A percentile compares a stretch with the other conserved stretches of the same genome.
These are phyloP conservation scores for Punica granatum DNA, from an alignment of 345 rosid genomes.

Conservation along the genomic window DNA sequence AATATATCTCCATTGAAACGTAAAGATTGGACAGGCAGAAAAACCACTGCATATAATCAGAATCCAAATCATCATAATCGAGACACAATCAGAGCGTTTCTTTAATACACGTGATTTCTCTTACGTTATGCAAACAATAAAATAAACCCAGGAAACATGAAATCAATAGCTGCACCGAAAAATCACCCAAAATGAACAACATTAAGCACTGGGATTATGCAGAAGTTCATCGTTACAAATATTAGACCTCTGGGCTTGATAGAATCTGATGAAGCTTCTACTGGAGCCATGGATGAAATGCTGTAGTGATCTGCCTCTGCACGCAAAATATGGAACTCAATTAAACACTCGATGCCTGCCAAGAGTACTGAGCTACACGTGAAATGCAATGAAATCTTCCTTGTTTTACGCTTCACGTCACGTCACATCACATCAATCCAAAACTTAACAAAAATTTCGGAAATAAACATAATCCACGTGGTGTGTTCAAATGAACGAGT, in stretches of 20 bases:
- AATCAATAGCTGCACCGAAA: neutral
- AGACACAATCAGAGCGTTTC: neutral
- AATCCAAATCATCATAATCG: neutral
- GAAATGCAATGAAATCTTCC: neutral
- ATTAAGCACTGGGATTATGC: neutral
- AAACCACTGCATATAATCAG: no score
- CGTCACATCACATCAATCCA: neutral
- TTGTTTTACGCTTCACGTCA: neutral
- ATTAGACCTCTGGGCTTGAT: conserved; percentile 69
- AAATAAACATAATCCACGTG: neutral
- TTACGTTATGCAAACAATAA: neutral
- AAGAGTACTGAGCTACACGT: neutral
- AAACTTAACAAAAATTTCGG: neutral
- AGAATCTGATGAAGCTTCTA: conserved; percentile 31
- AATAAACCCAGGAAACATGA: neutral
- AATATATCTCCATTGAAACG: neutral
- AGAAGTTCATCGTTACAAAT: neutral
- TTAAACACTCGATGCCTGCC: neutral
- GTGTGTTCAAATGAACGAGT: neutral
- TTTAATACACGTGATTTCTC: neutral
- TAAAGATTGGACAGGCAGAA: neutral
- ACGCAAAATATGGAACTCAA: neutral
- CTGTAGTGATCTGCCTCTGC: conserved; percentile 22
- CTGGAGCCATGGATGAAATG: conserved; percentile 45
- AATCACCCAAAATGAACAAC: neutral